These are phyloP conservation scores for Mortierella claussenii DNA, from an alignment of 192 early-diverging fungal genomes.

Conservation along the genomic window DNA sequence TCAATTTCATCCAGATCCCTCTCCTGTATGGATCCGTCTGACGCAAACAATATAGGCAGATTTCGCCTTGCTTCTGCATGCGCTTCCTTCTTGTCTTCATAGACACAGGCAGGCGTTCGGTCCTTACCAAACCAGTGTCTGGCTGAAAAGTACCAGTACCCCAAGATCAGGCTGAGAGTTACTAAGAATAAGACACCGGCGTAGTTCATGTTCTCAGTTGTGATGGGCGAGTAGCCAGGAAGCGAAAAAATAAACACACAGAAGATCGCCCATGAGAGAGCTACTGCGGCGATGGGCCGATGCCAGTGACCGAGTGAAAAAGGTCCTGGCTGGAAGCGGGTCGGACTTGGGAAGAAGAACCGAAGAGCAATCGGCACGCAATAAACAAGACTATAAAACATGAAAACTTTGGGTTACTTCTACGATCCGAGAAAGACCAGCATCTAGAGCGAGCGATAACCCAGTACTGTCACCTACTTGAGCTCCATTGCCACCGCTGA, in stretches of 20 bases:
- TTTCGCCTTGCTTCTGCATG: neutral
- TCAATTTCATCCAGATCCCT: slow-evolving; percentile 47
- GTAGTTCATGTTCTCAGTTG: slow-evolving; percentile 55
- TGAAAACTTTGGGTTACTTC: no score
- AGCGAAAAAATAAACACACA: slow-evolving; percentile 45
- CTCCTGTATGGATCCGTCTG: slow-evolving; percentile 5
- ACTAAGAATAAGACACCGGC: slow-evolving; percentile 23
- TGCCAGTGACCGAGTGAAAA: slow-evolving; percentile 44
- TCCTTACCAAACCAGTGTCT: slow-evolving; percentile 23
- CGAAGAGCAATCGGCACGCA: slow-evolving; percentile 25
- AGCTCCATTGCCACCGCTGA: slow-evolving; percentile 38
- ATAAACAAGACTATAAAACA: slow-evolving; percentile 15
- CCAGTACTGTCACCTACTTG: slow-evolving; percentile 23
- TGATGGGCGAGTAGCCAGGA: slow-evolving; percentile 42
- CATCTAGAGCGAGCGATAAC: no score
- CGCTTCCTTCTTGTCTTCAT: neutral
- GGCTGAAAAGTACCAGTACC: slow-evolving; percentile 34
- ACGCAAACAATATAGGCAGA: neutral
- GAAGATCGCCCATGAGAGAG: slow-evolving; percentile 34
- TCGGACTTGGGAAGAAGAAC: slow-evolving; percentile 33
- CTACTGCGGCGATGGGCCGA: slow-evolving; percentile 21
- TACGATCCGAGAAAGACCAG: no score
- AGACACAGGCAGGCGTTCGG: neutral
- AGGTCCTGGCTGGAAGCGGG: slow-evolving; percentile 45
- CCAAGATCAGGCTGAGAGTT: slow-evolving; percentile 17